Evolutionary conservation across 208 protist genomes (phyloP), one percentile per base, ranked within the genome.

Genomic region (Trypanosoma boissoni): DNA sequence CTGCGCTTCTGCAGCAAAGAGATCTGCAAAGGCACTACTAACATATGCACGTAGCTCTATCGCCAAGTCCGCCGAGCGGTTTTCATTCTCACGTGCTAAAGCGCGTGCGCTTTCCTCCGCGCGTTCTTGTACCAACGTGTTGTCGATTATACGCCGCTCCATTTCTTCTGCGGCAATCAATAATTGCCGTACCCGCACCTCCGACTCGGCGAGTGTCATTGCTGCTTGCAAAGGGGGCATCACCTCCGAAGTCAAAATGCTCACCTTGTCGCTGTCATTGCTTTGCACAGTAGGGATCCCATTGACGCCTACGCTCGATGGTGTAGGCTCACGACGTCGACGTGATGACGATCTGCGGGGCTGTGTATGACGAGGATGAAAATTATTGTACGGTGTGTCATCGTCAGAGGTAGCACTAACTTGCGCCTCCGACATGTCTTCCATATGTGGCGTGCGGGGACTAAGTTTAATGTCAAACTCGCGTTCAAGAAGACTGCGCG

Each of bases 391-490:
- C 1, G 55, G 42, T 4, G 21, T 52, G 23, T 84, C 81, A 52
- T 92, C 84, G 45, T 92, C 78, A 2, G 84, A 92, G 0, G 81
- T 87, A 41, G 32, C 74, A 52, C 80, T 88, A 2, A 92, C 81
- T 58, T 86, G 80, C 20, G 28, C 48, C 2, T 65, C 53, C 6
- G 64, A 54, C 29, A 36, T 31, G 50, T 68, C 50, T 23, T n/a
- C n/a, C n/a, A n/a, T n/a, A n/a, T 34, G 21, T 52, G 58, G 57
- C 0, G 49, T 72, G 28, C 41, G 46, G 20, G 61, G 69, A 29
- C 71, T 77, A 12, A 59, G 23, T 14, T 42, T 1, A 67, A 83
- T 12, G 43, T 85, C 76, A 53, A 91, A 88, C 43, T 88, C 80
- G 9, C 50, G 39, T 18, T 74, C 58, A 26, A 91, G 57, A 26